A percentile compares a stretch with the other conserved stretches of the same genome.
Evolutionary conservation across 202 grass and related monocot genomes (phyloP).

Genomic region (Zoysia matrella): DNA sequence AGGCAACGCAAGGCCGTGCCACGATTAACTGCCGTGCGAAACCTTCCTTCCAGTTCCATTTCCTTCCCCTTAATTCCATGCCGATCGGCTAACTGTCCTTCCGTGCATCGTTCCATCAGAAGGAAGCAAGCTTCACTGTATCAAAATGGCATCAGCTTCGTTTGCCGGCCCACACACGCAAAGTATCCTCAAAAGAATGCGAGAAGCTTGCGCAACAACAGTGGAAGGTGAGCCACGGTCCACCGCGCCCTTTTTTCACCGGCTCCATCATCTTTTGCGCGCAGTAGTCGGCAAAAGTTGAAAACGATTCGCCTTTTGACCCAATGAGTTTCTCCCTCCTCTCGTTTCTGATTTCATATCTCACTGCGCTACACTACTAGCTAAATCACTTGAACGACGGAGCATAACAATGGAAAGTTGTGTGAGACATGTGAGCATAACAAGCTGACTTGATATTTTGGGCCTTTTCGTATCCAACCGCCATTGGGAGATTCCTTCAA

Average conservation of each 20-base stretch:
- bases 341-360: neutral
- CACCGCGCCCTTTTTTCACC: no score
- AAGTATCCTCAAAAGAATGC: neutral
- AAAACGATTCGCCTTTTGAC: neutral
- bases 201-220: no score
- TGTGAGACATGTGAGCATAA: no score
- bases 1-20: neutral
- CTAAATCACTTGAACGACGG: no score
- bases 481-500: no score
- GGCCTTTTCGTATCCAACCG: no score
- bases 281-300: neutral
- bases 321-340: neutral
- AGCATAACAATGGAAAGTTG: no score
- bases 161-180: neutral
- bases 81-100: neutral
- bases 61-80: neutral
- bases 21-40: neutral
- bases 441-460: no score
- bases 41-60: neutral
- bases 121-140: neutral
- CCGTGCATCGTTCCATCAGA: neutral
- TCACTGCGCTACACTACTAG: no score
- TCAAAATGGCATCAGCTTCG: neutral
- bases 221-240: no score
- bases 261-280: no score